Base-by-base conservation (phyloP, 495 filamentous ascomycete genomes). In the Hypoxylon crocopeplum region DNA sequence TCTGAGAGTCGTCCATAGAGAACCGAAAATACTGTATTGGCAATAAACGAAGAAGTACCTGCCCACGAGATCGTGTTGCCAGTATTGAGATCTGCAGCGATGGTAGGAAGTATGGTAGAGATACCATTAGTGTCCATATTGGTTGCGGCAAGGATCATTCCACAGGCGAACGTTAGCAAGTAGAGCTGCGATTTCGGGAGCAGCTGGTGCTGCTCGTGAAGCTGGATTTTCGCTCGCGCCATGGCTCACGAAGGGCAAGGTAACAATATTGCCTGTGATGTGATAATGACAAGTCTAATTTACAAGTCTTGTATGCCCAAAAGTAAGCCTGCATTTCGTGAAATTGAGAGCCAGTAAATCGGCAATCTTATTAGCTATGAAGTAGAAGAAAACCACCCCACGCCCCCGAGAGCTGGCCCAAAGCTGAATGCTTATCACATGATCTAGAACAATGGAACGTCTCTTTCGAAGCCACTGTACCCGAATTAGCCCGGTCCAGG, bases 21-120 rank as follows among this genome's bases (percentile, higher is more conserved):
- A 5, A 63, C 40, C 21, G 68, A 69, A 53, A 86, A 86, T 62
- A 82, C 79, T 4, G 84, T 86, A 50, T 86, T 85, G 5, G 85
- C 81, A 55, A 90, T 87, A 16, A 89, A 70, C 5, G 82, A 84
- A 0, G 85, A 85, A 3, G 84, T 88, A 6, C 85, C 86, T 1
- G 84, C 82, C 86, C 86, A 89, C 0, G 83, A 63, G 12, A 84
- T 86, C 27, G 82, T 73, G 29, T 74, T 61, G 0, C 79, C 83
- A 33, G 56, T 53, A 46, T 82, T 56, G 1, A 89, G 73, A 38
- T 87, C 84, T 44, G 69, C 71, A 30, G 82, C 81, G 57, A 89
- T 84, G 8, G 80, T 82, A 1, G 85, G 86, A 0, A 88, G 69
- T 1, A 80, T 79, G 15, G 85, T 80, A 50, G 79, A 82, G 44